phyloP scores from a whole-genome alignment of 305 asterid species.

The Fraxinus greggii region DNA sequence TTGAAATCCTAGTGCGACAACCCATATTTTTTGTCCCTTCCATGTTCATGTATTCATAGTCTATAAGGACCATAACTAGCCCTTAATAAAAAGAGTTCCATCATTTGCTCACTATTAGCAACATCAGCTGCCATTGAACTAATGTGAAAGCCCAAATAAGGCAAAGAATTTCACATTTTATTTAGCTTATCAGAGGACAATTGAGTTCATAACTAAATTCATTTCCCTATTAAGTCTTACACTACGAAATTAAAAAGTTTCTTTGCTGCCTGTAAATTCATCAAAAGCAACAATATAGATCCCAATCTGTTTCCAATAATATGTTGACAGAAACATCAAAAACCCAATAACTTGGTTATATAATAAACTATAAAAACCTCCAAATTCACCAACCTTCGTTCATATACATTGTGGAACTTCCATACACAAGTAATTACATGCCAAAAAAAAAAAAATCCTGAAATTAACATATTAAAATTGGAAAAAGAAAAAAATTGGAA shows the following conservation, averaged over 20 bases:
- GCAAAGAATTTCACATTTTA: neutral
- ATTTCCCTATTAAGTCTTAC: neutral
- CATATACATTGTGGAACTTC: slow-evolving; percentile 5
- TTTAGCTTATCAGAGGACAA: neutral
- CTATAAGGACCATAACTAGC: slow-evolving; percentile 1
- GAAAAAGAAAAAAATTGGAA: neutral
- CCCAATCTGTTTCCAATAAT: neutral
- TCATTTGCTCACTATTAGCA: neutral
- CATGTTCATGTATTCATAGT: neutral
- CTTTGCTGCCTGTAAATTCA: neutral
- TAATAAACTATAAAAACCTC: neutral
- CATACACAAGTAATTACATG: neutral
- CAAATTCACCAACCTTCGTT: slow-evolving; percentile 3
- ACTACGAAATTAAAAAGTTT: neutral
- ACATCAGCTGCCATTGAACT: neutral
- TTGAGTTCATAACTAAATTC: neutral
- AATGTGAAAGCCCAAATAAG: neutral
- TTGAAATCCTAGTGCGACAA: neutral
- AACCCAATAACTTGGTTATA: neutral
- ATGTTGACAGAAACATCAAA: neutral
- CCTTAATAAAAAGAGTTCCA: neutral
- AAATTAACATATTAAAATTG: neutral
- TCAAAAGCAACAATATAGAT: neutral
- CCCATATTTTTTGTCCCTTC: neutral
- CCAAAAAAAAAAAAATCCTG: too few species aligned